A percentile compares a stretch with the other conserved stretches of the same genome.
phyloP scores from a whole-genome alignment of 129 eudicot species.

The Chrysanthemum makinoi region DNA sequence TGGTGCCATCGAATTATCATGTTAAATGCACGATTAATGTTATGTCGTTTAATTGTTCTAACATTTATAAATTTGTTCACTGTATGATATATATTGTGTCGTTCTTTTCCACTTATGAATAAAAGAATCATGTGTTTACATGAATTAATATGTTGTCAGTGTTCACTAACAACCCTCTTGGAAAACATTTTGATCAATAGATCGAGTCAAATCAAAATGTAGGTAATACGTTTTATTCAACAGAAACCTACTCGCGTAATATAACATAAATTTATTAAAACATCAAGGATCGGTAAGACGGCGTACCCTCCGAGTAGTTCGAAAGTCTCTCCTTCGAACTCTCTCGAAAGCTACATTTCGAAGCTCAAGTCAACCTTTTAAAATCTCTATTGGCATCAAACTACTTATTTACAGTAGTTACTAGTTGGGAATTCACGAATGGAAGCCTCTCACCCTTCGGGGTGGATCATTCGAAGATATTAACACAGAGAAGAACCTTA shows the following conservation, averaged over 20 bases:
- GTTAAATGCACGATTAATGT: neutral
- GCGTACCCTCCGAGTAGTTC: too few species aligned
- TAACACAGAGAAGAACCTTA: too few species aligned
- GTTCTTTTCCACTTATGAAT: too few species aligned
- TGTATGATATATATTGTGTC: neutral
- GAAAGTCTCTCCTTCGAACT: too few species aligned
- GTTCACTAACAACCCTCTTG: conserved; percentile 2
- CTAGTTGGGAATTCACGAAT: too few species aligned
- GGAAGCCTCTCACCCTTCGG: too few species aligned
- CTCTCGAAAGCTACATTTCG: too few species aligned
- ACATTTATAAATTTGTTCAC: neutral
- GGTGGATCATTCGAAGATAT: too few species aligned
- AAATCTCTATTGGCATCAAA: too few species aligned
- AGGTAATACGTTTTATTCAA: neutral
- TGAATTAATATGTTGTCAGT: neutral
- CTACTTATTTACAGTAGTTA: too few species aligned
- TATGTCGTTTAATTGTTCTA: neutral
- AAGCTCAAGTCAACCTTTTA: too few species aligned
- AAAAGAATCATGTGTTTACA: neutral
- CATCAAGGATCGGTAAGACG: neutral
- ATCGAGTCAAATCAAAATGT: neutral
- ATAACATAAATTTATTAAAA: neutral
- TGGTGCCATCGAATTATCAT: conserved; percentile 36
- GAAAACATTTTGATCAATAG: neutral
- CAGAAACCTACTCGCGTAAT: neutral